A percentile compares a stretch with the other conserved stretches of the same genome.
phyloP scores from a whole-genome alignment of 495 filamentous ascomycete species.

The Xylaria grammica region DNA sequence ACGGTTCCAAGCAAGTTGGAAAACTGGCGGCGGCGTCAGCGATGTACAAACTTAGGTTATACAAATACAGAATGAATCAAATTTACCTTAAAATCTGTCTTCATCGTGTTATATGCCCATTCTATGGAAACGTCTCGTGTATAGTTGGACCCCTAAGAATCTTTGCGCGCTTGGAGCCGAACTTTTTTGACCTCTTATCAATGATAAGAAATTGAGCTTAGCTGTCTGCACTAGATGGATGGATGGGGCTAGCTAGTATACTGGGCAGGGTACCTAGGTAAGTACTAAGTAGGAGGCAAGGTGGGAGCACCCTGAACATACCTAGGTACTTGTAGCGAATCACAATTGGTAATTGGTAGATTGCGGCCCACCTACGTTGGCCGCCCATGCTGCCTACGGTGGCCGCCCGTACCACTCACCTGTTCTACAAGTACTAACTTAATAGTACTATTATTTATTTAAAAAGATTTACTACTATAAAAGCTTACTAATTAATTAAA shows the following conservation, averaged over 20 bases:
- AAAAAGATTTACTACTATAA: no score
- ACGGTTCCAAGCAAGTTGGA: conserved; percentile 96
- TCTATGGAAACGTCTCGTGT: not conserved
- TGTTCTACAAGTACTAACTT: no score
- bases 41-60: not conserved
- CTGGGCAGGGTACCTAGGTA: not conserved
- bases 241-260: not conserved
- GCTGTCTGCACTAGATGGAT: no score
- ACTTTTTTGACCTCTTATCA: conserved; percentile 41
- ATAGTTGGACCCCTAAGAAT: not conserved
- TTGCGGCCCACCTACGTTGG: no score
- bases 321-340: no score
- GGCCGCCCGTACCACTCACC: no score
- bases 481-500: no score
- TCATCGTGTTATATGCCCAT: conserved; percentile 65
- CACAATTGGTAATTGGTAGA: no score
- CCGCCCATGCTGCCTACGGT: no score
- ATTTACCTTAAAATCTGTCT: conserved; percentile 89
- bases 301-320: no score
- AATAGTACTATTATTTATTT: no score
- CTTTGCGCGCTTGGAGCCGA: conserved; percentile 10
- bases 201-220: conserved; percentile 30
- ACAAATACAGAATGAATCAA: conserved; percentile 1
- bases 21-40: conserved; percentile 60
- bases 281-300: no score